These are phyloP conservation scores for Venturia effusa DNA, from an alignment of 2,329 filamentous ascomycete species.

Conservation along the genomic window DNA sequence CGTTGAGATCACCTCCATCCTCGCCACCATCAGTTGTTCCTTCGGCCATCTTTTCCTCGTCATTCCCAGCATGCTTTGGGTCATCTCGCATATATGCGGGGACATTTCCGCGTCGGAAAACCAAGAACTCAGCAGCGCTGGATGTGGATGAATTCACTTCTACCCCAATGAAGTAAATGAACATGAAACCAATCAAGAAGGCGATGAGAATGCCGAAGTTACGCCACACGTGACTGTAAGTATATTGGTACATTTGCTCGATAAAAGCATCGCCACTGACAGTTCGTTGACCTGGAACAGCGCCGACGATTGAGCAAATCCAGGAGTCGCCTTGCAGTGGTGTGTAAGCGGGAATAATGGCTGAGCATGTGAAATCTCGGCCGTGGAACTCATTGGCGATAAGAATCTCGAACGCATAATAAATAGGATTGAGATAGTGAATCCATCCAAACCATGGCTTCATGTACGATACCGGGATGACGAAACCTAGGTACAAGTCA, in stretches of 20 bases:
- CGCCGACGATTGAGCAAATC: constrained; percentile 47
- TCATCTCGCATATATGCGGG: constrained; percentile 42
- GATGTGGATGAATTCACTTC: constrained; percentile 54
- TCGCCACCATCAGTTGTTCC: constrained; percentile 39
- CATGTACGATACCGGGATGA: constrained; percentile 30
- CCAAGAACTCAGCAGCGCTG: constrained; percentile 52
- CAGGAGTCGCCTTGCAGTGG: constrained; percentile 39
- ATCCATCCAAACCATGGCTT: constrained; percentile 31
- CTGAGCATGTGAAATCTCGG: constrained; percentile 40
- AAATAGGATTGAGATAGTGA: constrained; percentile 43
- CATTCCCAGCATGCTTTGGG: constrained; percentile 41
- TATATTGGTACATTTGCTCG: constrained; percentile 43
- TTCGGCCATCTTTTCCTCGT: constrained; percentile 51
- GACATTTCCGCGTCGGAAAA: constrained; percentile 52
- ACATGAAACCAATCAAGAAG: constrained; percentile 51
- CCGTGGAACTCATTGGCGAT: constrained; percentile 61
- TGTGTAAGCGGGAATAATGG: constrained; percentile 38
- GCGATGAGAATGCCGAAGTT: constrained; percentile 43
- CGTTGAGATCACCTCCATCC: constrained; percentile 19
- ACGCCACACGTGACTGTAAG: constrained; percentile 49
- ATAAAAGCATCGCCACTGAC: constrained; percentile 49
- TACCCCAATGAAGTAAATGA: constrained; percentile 50
- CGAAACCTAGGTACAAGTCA: constrained; percentile 18
- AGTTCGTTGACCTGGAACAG: constrained; percentile 37
- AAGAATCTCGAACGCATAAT: constrained; percentile 59